Evolutionary conservation across 768 basidiomycete species (phyloP), one percentile per base, ranked within the genome.

Genomic region (Suillus cothurnatus): DNA sequence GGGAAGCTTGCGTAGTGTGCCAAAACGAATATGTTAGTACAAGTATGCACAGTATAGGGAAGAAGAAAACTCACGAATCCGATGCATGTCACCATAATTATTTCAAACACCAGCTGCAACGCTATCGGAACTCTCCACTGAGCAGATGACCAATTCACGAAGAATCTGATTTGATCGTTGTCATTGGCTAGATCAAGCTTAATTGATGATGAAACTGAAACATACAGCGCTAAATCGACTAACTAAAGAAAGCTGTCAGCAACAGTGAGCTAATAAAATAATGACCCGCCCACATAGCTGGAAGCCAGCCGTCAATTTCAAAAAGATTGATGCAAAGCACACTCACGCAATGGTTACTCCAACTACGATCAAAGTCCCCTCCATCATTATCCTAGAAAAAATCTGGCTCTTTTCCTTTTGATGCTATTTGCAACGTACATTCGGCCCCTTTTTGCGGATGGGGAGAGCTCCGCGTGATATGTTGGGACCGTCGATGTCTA

Each of bases 381-480:
- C 63, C 34, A 64, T 64, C 63, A 62, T 64, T 23, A 64, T 64
- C 58, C 58, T 59, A 31, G 38, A 28, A 59, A n/a, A 59, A 59
- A 32, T 59, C 6, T 21, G 28, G 7, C 6, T 41, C 6, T 14
- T 41, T 41, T 59, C 26, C 21, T 28, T 28, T 6, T 21, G 6
- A 19, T 6, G 39, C 38, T 21, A 21, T 59, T 21, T 8, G 12
- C 6, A 36, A 59, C 58, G 9, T 21, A 41, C 63, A 81, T 73
- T 61, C 79, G 76, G 41, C 83, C 83, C 53, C 83, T 71, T 28
- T 75, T 74, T 38, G 81, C 75, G 0, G 82, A 75, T n/a, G 78
- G 73, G 0, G 82, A 80, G 64, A 81, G 81, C 70, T 84, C 82
- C 1, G 81, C 78, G 65, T 82, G 81, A 67, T 81, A 84, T 6